Evolutionary conservation across 768 basidiomycete genomes (phyloP), one percentile per base, ranked within the genome.

Genomic region (Serpula lacrymans): DNA sequence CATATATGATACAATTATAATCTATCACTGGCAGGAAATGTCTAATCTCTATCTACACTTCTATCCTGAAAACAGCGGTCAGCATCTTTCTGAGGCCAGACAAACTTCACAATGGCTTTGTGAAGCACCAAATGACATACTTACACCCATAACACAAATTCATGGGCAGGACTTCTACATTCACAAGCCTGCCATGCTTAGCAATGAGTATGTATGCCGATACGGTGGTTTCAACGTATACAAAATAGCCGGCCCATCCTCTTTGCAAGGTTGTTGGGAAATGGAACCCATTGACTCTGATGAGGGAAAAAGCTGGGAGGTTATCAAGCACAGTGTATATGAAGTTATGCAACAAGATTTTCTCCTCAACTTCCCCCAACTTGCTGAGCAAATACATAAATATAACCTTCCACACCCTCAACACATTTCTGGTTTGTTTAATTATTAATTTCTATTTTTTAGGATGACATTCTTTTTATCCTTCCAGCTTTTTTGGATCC

Each of bases 1-100:
- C 14, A 4, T 11, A 22, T 29, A n/a, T 41, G 23, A 10, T 31
- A 34, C 31, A 22, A 33, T 20, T 30, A 17, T 10, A 16, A 14
- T 22, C 13, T 17, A 16, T 23, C 32, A 11, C 12, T n/a, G 33
- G n/a, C 29, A 67, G 64, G 68, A 68, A 51, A 60, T 65, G 53
- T 47, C 60, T 3, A 69, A 69, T 43, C 64, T 63, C 0, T 50
- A 64, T 30, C 47, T 69, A 0, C 27, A 35, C 2, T 59, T 63
- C 37, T 62, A 62, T 38, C 63, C 65, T 8, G 61, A 67, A 45
- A 64, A 67, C 41, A 43, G 30, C 16, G 56, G 59, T 1, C 18
- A 20, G 5, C 20, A 33, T 2, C 23, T 58, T 1, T n/a, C 33
- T 0, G 54, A 65, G 37, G 52, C 56, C 21, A 41, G 50, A 11